phyloP scores from a whole-genome alignment of 345 rosid genomes.

The Corymbia maculata region DNA sequence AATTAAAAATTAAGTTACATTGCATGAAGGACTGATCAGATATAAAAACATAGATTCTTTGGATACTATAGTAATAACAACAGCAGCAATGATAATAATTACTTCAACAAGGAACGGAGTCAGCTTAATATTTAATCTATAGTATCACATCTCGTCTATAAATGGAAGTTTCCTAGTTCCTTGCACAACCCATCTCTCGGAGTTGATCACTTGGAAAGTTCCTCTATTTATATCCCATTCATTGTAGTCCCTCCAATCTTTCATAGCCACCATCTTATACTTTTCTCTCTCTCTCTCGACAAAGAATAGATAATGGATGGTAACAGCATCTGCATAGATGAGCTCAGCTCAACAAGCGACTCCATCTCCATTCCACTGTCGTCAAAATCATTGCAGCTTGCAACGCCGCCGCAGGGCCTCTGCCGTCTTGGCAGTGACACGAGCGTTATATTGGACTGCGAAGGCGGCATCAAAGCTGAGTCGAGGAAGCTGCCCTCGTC shows the following conservation, averaged over 20 bases:
- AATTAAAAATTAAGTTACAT: too few relatives aligned
- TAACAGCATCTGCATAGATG: not conserved
- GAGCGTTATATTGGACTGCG: slow-evolving; percentile 48
- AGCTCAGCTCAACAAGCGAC: not conserved
- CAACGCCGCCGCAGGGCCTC: not conserved
- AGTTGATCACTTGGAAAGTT: not conserved
- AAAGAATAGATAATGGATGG: not conserved
- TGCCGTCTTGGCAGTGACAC: slow-evolving; percentile 44
- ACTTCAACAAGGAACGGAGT: not conserved
- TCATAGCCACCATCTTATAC: not conserved
- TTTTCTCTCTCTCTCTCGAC: too few relatives aligned
- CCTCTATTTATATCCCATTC: not conserved
- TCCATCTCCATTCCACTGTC: not conserved
- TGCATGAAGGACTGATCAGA: not conserved
- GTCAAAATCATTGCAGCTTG: not conserved
- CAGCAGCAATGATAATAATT: not conserved
- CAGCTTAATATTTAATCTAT: not conserved
- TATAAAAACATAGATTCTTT: not conserved
- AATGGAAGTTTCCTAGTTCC: not conserved
- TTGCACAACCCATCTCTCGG: not conserved
- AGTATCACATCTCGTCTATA: not conserved
- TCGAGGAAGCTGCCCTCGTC: slow-evolving; percentile 82
- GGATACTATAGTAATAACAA: not conserved
- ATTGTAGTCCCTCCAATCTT: not conserved
- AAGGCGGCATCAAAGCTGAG: slow-evolving; percentile 58